Base-by-base conservation (phyloP, 225 moss, liverwort and hornwort species). In the Physcomitrium patens region DNA sequence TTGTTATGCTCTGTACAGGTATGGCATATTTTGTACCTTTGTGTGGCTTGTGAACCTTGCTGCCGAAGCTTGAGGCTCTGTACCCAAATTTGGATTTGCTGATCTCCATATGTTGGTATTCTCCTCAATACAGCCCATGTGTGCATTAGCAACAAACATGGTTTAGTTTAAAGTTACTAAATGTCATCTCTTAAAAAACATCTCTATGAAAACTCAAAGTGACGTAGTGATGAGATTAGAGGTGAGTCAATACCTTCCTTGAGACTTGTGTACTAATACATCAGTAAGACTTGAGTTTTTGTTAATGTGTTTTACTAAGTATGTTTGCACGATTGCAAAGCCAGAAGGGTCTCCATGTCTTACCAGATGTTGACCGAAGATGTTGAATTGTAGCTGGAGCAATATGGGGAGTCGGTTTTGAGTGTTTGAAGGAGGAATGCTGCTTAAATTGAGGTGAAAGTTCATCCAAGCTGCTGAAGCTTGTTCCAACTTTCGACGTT, bases 401-500 rank as follows among this genome's bases (percentile, higher is more conserved):
- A 64, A 81, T 69, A 19, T 68, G 70, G 18, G 78, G 72, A 12
- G 41, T 67, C 12, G 55, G 60, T 23, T 73, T 78, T 27, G 81
- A 44, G 43, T 19, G 51, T 71, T 73, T 76, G 68, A 85, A 84
- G 65, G 82, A 82, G 24, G 77, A 73, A 7, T 64, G 60, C 17
- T 82, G 79, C 46, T 70, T 78, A 60, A 81, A 68, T 41, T 86
- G 83, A 54, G 89, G 86, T 19, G 85, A 86, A 58, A 86, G 85
- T 54, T 89, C 89, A 37, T 89, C 89, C 71, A 89, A 48, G 77
- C 88, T 78, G 78, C 86, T 37, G 31, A 37, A 86, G 72, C 76
- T 87, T 8, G 84, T 84, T 11, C 87, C 82, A 0, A 79, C 74
- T 60, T 84, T 84, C 1, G 87, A 87, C 2, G 85, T 81, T 1